These are phyloP conservation scores for Adansonia grandidieri DNA, from an alignment of 441 rosid species.

Conservation along the genomic window DNA sequence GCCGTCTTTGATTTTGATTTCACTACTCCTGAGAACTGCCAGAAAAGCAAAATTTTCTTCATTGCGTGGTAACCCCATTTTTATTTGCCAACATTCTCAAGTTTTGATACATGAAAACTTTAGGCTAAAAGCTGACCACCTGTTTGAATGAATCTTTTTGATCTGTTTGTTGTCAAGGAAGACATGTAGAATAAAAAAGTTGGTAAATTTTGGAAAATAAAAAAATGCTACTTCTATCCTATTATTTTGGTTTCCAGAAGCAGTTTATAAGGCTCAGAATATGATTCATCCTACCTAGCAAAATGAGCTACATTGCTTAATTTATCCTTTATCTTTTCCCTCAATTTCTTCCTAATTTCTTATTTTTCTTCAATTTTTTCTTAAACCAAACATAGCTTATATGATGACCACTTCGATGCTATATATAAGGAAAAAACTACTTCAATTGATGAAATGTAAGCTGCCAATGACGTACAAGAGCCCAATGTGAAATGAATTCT, in stretches of 20 bases:
- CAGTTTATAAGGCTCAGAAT: background rate
- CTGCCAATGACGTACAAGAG: background rate
- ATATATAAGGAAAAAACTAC: background rate
- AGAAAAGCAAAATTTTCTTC: conserved; percentile 81
- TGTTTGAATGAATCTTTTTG: background rate
- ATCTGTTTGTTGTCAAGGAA: background rate
- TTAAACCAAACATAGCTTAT: background rate
- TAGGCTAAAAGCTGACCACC: background rate
- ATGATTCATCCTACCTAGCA: background rate
- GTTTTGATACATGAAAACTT: no score
- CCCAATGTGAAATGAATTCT: background rate
- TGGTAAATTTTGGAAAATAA: background rate
- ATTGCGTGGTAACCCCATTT: conserved; percentile 56
- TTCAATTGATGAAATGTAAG: background rate
- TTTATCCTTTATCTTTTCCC: no score
- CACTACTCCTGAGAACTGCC: conserved; percentile 65
- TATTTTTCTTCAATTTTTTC: background rate
- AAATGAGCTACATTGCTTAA: background rate
- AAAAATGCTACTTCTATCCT: background rate
- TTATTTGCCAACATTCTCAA: no score
- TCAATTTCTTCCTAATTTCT: no score
- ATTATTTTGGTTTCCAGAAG: background rate
- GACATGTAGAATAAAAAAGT: background rate
- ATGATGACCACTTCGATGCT: background rate
- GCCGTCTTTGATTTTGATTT: conserved; percentile 71